Conservation (phyloP, 2,329 filamentous ascomycete genomes). For the Apiospora hydei region DNA sequence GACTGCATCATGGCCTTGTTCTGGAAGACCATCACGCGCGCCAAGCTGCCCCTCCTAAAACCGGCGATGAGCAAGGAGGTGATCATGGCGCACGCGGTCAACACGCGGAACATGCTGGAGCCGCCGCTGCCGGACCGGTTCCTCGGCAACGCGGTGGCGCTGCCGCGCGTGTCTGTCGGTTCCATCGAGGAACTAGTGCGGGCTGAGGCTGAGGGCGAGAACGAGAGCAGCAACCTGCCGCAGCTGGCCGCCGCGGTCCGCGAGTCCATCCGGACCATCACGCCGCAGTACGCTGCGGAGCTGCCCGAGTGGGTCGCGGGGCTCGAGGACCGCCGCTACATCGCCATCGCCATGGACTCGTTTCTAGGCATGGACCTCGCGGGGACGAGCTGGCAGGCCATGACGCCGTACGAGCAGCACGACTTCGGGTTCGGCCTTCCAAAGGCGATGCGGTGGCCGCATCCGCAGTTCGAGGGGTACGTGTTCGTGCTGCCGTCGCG, state of each 20-base stretch:
- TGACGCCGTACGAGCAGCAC: conserved; percentile 36
- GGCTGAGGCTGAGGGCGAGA: neutral
- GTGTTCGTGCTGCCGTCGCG: conserved; percentile 34
- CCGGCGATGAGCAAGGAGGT: conserved; percentile 28
- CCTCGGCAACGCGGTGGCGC: conserved; percentile 35
- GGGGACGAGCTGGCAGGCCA: conserved; percentile 38
- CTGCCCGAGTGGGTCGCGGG: conserved; percentile 36
- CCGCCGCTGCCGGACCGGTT: conserved; percentile 36
- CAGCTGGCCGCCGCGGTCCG: conserved; percentile 35
- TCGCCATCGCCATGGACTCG: conserved; percentile 33
- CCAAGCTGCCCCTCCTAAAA: conserved; percentile 30
- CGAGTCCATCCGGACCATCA: conserved; percentile 34
- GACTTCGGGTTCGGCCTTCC: conserved; percentile 42
- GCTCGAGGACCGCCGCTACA: conserved; percentile 34
- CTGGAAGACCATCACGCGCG: conserved; percentile 35
- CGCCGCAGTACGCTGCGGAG: conserved; percentile 32
- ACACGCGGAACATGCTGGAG: conserved; percentile 33
- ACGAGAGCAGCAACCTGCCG: conserved; percentile 28
- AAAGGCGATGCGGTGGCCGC: conserved; percentile 30
- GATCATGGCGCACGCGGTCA: conserved; percentile 36
- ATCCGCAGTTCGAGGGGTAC: conserved; percentile 33
- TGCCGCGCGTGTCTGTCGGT: conserved; percentile 30
- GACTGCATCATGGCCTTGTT: conserved; percentile 37
- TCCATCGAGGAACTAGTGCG: conserved; percentile 29
- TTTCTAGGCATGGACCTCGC: conserved; percentile 39